These are phyloP conservation scores for Fusarium papillatum DNA, from an alignment of 2,329 filamentous ascomycete genomes.

Conservation along the genomic window DNA sequence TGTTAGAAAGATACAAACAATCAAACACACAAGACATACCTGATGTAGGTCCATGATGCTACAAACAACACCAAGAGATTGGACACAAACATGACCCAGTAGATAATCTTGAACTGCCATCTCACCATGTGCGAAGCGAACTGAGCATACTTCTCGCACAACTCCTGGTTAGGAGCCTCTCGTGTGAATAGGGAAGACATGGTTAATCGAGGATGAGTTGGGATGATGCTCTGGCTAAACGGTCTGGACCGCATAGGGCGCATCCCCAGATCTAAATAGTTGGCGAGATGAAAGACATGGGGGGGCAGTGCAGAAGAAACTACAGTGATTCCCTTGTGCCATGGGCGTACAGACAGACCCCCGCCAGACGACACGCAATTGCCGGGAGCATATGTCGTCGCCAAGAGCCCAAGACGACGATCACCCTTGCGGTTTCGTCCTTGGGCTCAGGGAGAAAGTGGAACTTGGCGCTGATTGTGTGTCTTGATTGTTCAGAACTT, in stretches of 20 bases:
- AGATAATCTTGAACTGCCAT: conserved; percentile 59
- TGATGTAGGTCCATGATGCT: conserved; percentile 57
- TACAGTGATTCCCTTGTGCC: conserved; percentile 18
- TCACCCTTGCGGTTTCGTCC: conserved; percentile 39
- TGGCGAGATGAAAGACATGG: conserved; percentile 5
- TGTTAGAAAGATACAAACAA: conserved; percentile 6
- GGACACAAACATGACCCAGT: conserved; percentile 60
- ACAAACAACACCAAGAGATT: conserved; percentile 60
- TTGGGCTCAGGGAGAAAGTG: conserved; percentile 14
- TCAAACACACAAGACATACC: conserved; percentile 45
- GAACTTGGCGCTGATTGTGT: conserved; percentile 8
- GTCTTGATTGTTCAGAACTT: not conserved
- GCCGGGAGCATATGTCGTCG: conserved; percentile 32
- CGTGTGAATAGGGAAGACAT: conserved; percentile 39
- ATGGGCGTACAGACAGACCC: conserved; percentile 38
- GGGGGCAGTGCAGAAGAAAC: conserved; percentile 6
- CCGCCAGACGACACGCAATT: conserved; percentile 42
- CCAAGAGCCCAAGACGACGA: conserved; percentile 40
- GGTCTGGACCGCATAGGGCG: not conserved
- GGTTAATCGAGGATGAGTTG: conserved; percentile 1
- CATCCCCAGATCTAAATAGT: conserved; percentile 33
- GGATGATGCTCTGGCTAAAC: not conserved
- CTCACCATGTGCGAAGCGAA: conserved; percentile 59
- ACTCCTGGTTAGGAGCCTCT: conserved; percentile 35
- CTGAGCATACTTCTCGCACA: conserved; percentile 56